These are phyloP conservation scores for Canariomyces notabilis DNA, from an alignment of 2,329 filamentous ascomycete species.

Conservation along the genomic window DNA sequence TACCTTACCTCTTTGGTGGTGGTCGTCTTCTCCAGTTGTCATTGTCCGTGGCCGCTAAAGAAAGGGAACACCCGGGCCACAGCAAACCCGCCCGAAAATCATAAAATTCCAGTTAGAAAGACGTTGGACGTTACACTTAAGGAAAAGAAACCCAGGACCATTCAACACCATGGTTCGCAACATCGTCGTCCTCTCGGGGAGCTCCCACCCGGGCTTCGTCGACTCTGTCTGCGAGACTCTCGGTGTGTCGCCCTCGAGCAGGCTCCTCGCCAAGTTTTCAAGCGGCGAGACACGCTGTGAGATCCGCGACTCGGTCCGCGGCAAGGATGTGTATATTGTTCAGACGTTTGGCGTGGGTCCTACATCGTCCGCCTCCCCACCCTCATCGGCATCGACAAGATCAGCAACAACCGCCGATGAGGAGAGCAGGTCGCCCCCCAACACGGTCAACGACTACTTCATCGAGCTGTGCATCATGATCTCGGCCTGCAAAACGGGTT, in stretches of 20 bases:
- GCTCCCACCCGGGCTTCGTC: constrained; percentile 83
- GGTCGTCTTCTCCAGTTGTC: neutral
- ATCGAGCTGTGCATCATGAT: constrained; percentile 97
- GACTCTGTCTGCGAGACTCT: constrained; percentile 84
- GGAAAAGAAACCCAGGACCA: too few relatives aligned
- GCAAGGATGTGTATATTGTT: constrained; percentile 98
- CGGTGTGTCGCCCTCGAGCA: constrained; percentile 77
- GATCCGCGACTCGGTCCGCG: constrained; percentile 91
- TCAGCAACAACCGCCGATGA: neutral
- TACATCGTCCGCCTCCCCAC: neutral
- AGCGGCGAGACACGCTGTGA: constrained; percentile 93
- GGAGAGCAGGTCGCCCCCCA: too few relatives aligned
- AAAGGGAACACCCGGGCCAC: neutral
- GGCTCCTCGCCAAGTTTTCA: constrained; percentile 85
- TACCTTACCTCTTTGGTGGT: neutral
- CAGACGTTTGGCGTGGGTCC: constrained; percentile 54
- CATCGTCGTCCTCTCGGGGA: constrained; percentile 88
- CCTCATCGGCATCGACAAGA: too few relatives aligned
- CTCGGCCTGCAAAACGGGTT: constrained; percentile 83
- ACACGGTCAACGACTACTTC: constrained; percentile 80
- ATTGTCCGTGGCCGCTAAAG: neutral
- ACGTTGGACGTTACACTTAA: too few relatives aligned
- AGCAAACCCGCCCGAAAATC: neutral
- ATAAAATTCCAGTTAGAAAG: too few relatives aligned
- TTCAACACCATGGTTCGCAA: constrained; percentile 75